phyloP scores from a whole-genome alignment of 768 basidiomycete species.

The Leccinum disarticulatum region DNA sequence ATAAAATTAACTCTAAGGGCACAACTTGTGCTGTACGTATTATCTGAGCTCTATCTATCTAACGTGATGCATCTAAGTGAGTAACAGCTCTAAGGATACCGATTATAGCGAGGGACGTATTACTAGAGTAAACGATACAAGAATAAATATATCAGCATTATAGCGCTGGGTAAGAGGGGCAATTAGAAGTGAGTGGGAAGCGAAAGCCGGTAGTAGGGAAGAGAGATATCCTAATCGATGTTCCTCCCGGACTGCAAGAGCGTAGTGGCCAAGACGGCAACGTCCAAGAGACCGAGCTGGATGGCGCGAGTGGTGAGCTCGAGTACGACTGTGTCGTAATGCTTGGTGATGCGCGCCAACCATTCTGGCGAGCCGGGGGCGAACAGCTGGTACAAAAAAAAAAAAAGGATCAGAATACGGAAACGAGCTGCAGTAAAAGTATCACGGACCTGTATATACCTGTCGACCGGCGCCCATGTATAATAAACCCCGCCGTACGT shows the following conservation, averaged over 20 bases:
- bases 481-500: conserved; percentile 48
- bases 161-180: background rate
- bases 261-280: conserved; percentile 48
- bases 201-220: background rate
- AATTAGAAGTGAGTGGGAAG: background rate
- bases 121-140: background rate
- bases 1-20: background rate
- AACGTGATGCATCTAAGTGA: background rate
- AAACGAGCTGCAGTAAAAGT: background rate
- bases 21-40: background rate
- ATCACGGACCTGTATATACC: conserved; percentile 41
- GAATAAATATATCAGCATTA: background rate
- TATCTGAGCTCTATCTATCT: background rate
- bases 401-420: background rate
- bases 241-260: conserved; percentile 61
- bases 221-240: conserved; percentile 45
- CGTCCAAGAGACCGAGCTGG: conserved; percentile 53
- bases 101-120: background rate
- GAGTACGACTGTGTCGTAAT: conserved; percentile 45
- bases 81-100: background rate
- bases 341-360: conserved; percentile 51
- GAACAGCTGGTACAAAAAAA: conserved; percentile 41
- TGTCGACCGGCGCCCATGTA: conserved; percentile 55
- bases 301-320: conserved; percentile 58
- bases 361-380: conserved; percentile 39